Evolutionary conservation across 176 grass and related monocot species (phyloP).

Genomic region (Hordeum marinum): DNA sequence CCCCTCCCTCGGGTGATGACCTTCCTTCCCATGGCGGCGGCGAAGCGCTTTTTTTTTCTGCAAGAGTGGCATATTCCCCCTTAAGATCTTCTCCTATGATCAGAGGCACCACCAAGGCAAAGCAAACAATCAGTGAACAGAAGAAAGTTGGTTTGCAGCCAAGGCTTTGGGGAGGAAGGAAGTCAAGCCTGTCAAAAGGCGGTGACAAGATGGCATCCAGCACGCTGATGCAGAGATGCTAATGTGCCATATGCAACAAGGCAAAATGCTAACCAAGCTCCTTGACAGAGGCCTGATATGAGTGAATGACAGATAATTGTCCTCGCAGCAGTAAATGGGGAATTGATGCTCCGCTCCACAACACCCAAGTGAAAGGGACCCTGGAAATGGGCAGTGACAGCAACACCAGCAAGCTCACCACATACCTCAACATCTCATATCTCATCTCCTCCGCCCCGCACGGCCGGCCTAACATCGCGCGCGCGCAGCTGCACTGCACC

Average conservation of each 20-base stretch:
- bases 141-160: neutral
- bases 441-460: too few species aligned
- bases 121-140: neutral
- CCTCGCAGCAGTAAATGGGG: conserved; percentile 20
- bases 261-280: neutral
- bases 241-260: conserved; percentile 1
- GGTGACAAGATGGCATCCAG: neutral
- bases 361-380: conserved; percentile 29
- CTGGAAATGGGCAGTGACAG: conserved; percentile 43
- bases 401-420: conserved; percentile 37
- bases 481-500: neutral
- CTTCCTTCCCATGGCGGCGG: neutral
- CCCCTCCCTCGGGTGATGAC: neutral
- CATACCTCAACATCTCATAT: neutral
- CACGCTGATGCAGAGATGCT: conserved; percentile 11
- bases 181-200: conserved; percentile 10
- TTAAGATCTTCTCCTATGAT: neutral
- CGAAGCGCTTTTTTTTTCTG: neutral
- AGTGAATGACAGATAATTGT: neutral
- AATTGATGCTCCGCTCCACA: conserved; percentile 37
- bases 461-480: conserved; percentile 15
- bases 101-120: conserved; percentile 9
- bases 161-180: conserved; percentile 6
- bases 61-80: neutral
- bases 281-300: neutral